Evolutionary conservation across 176 grass and related monocot genomes (phyloP), one percentile per base, ranked within the genome.

Genomic region (Luzula sylvatica): DNA sequence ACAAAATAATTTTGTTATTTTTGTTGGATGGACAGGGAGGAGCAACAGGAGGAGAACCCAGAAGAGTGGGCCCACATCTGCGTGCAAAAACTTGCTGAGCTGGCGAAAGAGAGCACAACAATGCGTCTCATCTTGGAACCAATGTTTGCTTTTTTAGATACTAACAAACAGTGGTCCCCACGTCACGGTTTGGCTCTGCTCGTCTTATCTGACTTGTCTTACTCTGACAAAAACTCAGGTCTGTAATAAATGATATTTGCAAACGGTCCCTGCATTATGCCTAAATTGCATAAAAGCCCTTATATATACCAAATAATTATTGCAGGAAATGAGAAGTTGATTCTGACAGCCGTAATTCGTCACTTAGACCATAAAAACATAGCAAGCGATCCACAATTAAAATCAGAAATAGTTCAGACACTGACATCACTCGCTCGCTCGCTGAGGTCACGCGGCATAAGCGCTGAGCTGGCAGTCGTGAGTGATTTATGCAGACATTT

Each of bases 361-460:
- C 92, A 98, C 53, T 62, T 98, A 42, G 92, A 98, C 63, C 85
- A 87, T 50, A 98, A 90, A 67, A 90, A 98, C 61, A 53, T 90
- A 54, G 52, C 41, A 23, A 65, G 68, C 18, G 56, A 82, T 50
- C 41, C 78, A 53, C 75, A 83, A 73, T 79, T 47, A 48, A 98
- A 98, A 80, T 78, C 81, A 68, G 75, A 87, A 75, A 87, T 98
- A 58, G 70, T 98, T 72, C 85, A 90, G 65, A 77, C 72, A 68
- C 77, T 75, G 23, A 80, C 81, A 21, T 77, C 66, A 40, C 78
- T 98, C 35, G 81, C 78, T 68, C 75, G 56, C 2, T 74, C 86
- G 65, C 65, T 98, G 21, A 83, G 78, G 30, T 87, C 85, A 57
- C 71, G 65, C 63, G 68, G 73, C 60, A 45, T 83, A 58, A 44